Conservation (phyloP, 148 eudicot species). For the Rhododendron mucronatum region DNA sequence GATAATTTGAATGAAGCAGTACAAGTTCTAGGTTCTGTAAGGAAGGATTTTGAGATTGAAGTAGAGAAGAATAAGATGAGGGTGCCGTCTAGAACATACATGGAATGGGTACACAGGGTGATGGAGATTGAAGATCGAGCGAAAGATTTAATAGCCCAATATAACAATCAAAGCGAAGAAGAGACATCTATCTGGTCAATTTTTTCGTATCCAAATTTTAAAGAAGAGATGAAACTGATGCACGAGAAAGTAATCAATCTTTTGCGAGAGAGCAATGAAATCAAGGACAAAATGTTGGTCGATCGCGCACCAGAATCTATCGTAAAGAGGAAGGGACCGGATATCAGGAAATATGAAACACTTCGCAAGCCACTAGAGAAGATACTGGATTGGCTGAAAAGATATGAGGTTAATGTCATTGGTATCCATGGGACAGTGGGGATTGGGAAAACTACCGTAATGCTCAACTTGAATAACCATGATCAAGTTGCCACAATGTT, state of each 20-base stretch:
- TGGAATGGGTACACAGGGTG: not conserved
- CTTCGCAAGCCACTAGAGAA: conserved; percentile 6
- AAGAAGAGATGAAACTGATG: not conserved
- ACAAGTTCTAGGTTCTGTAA: not conserved
- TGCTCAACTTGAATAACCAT: conserved; percentile 17
- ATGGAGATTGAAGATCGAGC: not conserved
- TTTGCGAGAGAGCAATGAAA: not conserved
- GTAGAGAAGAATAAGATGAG: not conserved
- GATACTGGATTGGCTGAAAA: not conserved
- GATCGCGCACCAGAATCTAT: not conserved
- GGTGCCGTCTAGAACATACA: not conserved
- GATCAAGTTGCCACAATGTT: conserved; percentile 7
- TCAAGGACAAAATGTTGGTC: not conserved
- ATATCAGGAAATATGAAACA: not conserved
- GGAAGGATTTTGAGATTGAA: not conserved
- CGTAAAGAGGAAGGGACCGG: not conserved
- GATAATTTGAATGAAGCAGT: not conserved
- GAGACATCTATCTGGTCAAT: not conserved
- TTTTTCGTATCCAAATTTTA: not conserved
- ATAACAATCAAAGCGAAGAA: not conserved
- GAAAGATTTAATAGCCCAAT: not conserved
- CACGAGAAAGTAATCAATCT: not conserved
- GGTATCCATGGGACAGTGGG: conserved; percentile 5
- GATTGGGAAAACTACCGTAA: conserved; percentile 6
- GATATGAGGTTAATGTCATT: not conserved